Evolutionary conservation across 2,329 filamentous ascomycete species (phyloP).

Genomic region (Colletotrichum sp.): DNA sequence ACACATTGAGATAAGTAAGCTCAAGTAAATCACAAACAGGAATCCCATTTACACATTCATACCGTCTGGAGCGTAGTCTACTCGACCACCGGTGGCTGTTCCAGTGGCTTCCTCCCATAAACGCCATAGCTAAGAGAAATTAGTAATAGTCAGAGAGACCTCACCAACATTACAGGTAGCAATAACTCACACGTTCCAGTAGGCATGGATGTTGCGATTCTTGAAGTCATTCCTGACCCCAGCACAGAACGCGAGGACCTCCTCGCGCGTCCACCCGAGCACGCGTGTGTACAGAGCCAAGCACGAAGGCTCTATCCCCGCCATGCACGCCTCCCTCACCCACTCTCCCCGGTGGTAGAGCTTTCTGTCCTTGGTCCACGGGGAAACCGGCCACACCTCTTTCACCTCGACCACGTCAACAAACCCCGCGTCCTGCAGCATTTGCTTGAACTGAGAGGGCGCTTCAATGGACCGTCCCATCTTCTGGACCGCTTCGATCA

Average conservation of each 20-base stretch:
- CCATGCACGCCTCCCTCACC: constrained; percentile 31
- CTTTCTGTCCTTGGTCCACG: constrained; percentile 53
- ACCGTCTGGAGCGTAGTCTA: too few relatives aligned
- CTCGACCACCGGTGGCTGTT: too few relatives aligned
- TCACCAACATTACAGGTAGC: too few relatives aligned
- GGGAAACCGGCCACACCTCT: constrained; percentile 54
- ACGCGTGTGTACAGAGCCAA: constrained; percentile 38
- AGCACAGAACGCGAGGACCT: constrained; percentile 37
- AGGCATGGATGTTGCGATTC: constrained; percentile 38
- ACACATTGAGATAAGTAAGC: accelerated
- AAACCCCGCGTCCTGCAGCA: constrained; percentile 51
- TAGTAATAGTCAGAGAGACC: too few relatives aligned
- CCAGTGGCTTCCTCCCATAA: background rate
- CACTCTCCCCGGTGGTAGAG: constrained; percentile 52
- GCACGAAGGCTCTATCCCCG: constrained; percentile 35
- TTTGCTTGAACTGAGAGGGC: constrained; percentile 32
- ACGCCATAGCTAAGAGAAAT: background rate
- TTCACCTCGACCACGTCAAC: constrained; percentile 47
- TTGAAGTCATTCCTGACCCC: constrained; percentile 36
- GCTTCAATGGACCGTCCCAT: background rate
- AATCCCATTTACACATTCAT: too few relatives aligned
- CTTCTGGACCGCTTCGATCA: background rate
- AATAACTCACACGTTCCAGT: constrained; percentile 40
- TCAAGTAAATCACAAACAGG: too few relatives aligned
- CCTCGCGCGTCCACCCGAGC: constrained; percentile 33